These are phyloP conservation scores for Lachancea sp. DNA, from an alignment of 805 yeast genomes.

Conservation along the genomic window DNA sequence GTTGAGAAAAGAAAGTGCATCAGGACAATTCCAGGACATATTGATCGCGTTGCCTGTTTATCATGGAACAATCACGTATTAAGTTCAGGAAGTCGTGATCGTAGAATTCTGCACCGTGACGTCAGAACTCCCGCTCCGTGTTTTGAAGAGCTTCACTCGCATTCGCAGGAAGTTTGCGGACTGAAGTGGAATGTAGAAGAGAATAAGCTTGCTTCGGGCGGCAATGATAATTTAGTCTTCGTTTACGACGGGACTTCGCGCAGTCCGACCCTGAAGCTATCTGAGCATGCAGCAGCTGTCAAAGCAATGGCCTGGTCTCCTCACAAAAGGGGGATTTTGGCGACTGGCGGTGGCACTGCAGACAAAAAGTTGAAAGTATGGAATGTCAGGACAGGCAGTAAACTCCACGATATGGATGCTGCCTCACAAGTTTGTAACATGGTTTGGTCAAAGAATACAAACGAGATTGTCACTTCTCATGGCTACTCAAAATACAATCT, in stretches of 20 bases:
- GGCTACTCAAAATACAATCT: slow-evolving; percentile 90
- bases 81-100: slow-evolving; percentile 82
- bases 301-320: slow-evolving; percentile 98
- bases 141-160: slow-evolving; percentile 62
- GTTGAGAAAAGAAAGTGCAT: slow-evolving; percentile 75
- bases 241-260: slow-evolving; percentile 78
- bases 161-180: slow-evolving; percentile 95
- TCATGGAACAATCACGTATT: slow-evolving; percentile 93
- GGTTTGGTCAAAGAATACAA: slow-evolving; percentile 86
- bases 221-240: slow-evolving; percentile 78
- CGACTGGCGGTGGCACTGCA: slow-evolving; percentile 96
- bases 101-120: slow-evolving; percentile 80
- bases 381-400: slow-evolving; percentile 78
- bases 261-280: slow-evolving; percentile 63
- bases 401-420: slow-evolving; percentile 77
- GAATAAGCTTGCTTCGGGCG: slow-evolving; percentile 90
- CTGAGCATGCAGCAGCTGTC: slow-evolving; percentile 89
- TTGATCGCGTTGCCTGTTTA: slow-evolving; percentile 73
- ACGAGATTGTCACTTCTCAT: slow-evolving; percentile 90
- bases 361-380: slow-evolving; percentile 86
- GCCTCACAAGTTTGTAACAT: slow-evolving; percentile 96
- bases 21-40: slow-evolving; percentile 89
- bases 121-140: slow-evolving; percentile 82
- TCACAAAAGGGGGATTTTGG: slow-evolving; percentile 87
- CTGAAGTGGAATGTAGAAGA: slow-evolving; percentile 88